Evolutionary conservation across 306 rosid species (phyloP), one percentile per base, ranked within the genome.

Genomic region (Medicago lupulina): DNA sequence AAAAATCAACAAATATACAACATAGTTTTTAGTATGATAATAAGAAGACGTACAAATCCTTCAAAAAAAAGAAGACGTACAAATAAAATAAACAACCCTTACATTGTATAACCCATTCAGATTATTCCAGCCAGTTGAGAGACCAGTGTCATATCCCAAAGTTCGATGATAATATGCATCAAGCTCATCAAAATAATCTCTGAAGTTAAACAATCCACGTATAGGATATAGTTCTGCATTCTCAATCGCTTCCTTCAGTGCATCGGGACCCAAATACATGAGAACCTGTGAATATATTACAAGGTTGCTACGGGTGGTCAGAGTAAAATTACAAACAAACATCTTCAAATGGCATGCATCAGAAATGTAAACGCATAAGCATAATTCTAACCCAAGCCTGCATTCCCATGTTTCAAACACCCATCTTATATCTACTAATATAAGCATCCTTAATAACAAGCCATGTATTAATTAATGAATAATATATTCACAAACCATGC

Each of bases 151-250:
- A 73, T 84, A 81, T 83, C 96, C 93, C 63, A 80, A 62, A 60
- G 87, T 86, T 70, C 83, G 87, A 80, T 95, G 76, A 81, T 92
- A 95, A 80, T 95, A 95, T 70, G 97, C 96, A 75, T 95, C 88
- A 58, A 95, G 87, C 86, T 95, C 99, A 47, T 87, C 91, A 79
- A 89, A 95, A 86, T 86, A 95, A 67, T 89, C 85, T 77, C 80
- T 80, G 83, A 95, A 95, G 79, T 55, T 84, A 82, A 95, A 95
- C 89, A 95, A 89, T 69, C 99, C 99, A 39, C 97, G 89, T 67
- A 95, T 92, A 14, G 99, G 99, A 84, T 84, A 95, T 83, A 95
- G 77, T 74, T 92, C 97, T 19, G 99, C 99, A 57, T 85, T 80
- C 61, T 92, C 96, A 85, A 95, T 70, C 8, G 80, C 89, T 74